A percentile compares a stretch with the other conserved stretches of the same genome.
phyloP scores from a whole-genome alignment of 192 early-diverging fungal genomes.

The Coemansia sp. region DNA sequence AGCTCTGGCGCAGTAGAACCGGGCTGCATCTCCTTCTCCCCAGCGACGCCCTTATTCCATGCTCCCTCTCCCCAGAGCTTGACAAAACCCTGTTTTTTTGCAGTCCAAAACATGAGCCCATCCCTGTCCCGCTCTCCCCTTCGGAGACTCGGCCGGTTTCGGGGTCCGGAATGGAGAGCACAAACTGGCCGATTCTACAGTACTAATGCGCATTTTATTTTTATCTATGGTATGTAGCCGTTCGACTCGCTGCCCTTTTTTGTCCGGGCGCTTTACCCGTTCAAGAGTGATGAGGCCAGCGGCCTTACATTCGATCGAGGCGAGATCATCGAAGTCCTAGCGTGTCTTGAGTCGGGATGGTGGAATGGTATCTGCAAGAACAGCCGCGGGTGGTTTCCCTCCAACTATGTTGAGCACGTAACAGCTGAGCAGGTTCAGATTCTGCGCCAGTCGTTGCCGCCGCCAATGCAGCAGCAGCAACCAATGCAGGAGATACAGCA shows the following conservation, averaged over 20 bases:
- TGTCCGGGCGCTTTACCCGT: conserved; percentile 85
- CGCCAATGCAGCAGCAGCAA: conserved; percentile 18
- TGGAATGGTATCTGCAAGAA: conserved; percentile 89
- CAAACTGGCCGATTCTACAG: neutral
- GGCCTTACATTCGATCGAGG: conserved; percentile 80
- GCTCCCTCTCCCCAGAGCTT: neutral
- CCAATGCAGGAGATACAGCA: conserved; percentile 31
- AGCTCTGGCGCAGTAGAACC: neutral
- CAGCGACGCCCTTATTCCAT: neutral
- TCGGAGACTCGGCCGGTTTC: neutral
- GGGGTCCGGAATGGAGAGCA: neutral
- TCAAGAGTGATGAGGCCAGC: conserved; percentile 73
- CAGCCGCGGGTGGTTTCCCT: conserved; percentile 87
- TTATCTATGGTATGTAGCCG: conserved; percentile 21
- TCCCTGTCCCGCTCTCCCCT: conserved; percentile 1
- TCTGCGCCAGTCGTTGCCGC: conserved; percentile 33
- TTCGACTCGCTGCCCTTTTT: conserved; percentile 44
- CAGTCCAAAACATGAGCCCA: neutral
- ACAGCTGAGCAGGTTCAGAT: conserved; percentile 58
- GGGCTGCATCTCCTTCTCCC: neutral
- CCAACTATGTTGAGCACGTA: conserved; percentile 74
- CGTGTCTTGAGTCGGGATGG: conserved; percentile 91
- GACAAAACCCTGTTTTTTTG: neutral
- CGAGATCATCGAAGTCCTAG: conserved; percentile 87
- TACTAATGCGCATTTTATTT: neutral